Conservation (phyloP, 164 flowering plant species). For the Nymphaea colorata region DNA sequence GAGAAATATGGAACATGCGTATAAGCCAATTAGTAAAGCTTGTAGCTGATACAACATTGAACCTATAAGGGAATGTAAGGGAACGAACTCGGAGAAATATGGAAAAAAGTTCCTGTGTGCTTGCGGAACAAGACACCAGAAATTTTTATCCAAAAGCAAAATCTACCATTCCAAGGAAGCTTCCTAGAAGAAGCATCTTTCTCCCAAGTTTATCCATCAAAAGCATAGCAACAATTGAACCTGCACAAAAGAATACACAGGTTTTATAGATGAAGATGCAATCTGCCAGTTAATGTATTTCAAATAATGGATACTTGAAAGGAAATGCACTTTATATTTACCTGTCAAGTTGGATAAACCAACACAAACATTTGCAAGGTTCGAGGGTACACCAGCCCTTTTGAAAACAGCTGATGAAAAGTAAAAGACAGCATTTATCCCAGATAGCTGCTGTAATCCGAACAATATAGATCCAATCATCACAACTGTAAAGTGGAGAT, state of each 20-base stretch:
- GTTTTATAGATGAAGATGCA: neutral
- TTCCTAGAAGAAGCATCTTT: conserved; percentile 71
- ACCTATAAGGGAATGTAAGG: too few relatives aligned
- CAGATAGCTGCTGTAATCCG: conserved; percentile 77
- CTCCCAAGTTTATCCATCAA: conserved; percentile 95
- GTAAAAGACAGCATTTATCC: conserved; percentile 79
- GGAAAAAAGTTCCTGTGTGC: neutral
- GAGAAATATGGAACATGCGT: too few relatives aligned
- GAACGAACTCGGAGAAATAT: neutral
- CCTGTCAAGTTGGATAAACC: conserved; percentile 55
- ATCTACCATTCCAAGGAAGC: conserved; percentile 84
- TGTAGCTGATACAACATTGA: too few relatives aligned
- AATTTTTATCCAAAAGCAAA: neutral
- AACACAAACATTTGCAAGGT: conserved; percentile 41
- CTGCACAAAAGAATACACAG: conserved; percentile 18
- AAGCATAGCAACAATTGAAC: conserved; percentile 66
- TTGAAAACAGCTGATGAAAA: conserved; percentile 66
- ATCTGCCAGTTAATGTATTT: too few relatives aligned
- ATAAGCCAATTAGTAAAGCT: too few relatives aligned
- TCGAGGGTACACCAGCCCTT: conserved; percentile 54
- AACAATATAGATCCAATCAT: conserved; percentile 75
- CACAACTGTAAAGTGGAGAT: conserved; percentile 76
- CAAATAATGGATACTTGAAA: too few relatives aligned
- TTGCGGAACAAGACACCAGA: too few relatives aligned
- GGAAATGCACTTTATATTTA: conserved; percentile 3